These are phyloP conservation scores for Leptomonas seymouri DNA, from an alignment of 208 protist genomes.

Conservation along the genomic window DNA sequence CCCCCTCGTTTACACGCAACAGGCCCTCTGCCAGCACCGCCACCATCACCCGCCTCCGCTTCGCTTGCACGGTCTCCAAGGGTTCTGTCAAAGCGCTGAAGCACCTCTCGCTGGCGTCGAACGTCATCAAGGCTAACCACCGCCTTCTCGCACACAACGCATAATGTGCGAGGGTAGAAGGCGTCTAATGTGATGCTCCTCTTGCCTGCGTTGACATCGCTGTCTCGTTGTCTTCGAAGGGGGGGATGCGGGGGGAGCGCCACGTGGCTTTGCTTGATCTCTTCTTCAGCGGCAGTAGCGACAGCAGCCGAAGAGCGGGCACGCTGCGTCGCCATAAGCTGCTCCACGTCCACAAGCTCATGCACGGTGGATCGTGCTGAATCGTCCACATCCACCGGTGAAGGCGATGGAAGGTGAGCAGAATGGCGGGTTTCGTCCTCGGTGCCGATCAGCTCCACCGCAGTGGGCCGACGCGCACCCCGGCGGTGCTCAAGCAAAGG, in stretches of 20 bases:
- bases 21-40: no score
- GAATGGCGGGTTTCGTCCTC: neutral
- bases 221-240: neutral
- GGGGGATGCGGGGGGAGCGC: neutral
- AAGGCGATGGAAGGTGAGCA: neutral
- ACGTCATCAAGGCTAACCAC: constrained; percentile 34
- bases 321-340: constrained; percentile 33
- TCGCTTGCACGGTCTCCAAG: neutral
- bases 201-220: no score
- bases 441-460: constrained; percentile 20
- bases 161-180: constrained; percentile 45
- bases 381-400: constrained; percentile 17
- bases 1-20: neutral
- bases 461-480: neutral
- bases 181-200: constrained; percentile 45
- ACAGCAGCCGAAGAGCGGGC: neutral
- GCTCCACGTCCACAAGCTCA: constrained; percentile 34
- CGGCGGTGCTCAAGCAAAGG: neutral
- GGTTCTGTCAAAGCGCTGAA: constrained; percentile 1
- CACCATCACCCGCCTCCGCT: no score
- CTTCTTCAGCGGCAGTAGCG: neutral
- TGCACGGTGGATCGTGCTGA: constrained; percentile 19
- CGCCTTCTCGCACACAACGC: constrained; percentile 42
- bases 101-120: constrained; percentile 20
- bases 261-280: no score